These are phyloP conservation scores for Halenospora varia DNA, from an alignment of 495 filamentous ascomycete species.

Conservation along the genomic window DNA sequence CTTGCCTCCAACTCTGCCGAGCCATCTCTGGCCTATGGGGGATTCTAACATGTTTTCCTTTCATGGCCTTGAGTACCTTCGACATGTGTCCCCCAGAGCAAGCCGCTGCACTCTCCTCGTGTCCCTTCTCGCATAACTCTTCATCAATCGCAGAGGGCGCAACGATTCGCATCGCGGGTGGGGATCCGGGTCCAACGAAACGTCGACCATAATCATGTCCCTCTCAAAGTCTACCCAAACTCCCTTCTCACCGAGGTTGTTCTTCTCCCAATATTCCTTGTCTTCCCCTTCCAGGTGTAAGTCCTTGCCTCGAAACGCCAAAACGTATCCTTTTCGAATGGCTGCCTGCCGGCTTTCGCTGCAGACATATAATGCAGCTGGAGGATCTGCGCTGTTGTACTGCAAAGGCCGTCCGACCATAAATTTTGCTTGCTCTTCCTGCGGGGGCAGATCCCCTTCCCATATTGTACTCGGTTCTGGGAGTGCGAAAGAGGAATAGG, in stretches of 20 bases:
- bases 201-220: constrained; percentile 5
- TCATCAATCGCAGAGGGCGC: neutral
- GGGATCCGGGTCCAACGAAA: neutral
- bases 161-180: neutral
- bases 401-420: neutral
- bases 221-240: neutral
- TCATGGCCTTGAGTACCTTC: neutral
- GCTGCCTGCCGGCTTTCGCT: neutral
- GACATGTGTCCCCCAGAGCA: neutral
- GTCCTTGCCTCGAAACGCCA: neutral
- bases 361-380: neutral
- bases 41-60: neutral
- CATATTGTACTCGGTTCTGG: neutral
- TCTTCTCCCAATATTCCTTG: neutral
- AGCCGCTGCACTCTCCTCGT: neutral
- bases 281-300: neutral
- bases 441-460: neutral
- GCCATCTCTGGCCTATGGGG: neutral
- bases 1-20: neutral
- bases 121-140: neutral
- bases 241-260: neutral
- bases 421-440: neutral
- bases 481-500: neutral
- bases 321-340: neutral
- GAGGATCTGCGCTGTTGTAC: neutral